A percentile compares a stretch with the other conserved stretches of the same genome.
Evolutionary conservation across 257 asterid genomes (phyloP).

Genomic region (Capsicum baccatum): DNA sequence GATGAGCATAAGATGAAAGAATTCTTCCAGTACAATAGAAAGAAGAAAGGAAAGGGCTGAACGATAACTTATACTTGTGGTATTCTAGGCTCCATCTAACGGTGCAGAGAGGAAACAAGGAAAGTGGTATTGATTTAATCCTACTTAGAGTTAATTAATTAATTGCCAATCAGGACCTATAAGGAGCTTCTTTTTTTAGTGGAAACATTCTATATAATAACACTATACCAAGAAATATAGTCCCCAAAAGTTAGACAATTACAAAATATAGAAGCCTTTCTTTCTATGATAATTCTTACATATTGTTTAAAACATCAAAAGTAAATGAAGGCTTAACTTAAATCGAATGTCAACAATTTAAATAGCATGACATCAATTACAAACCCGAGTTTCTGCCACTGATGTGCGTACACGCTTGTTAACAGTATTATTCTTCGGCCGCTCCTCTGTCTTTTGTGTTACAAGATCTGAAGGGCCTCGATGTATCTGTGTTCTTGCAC

Average conservation of each 20-base stretch:
- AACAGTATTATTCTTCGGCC: constrained; percentile 74
- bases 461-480: constrained; percentile 68
- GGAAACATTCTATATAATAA: no score
- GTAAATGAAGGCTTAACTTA: no score
- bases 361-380: constrained; percentile 42
- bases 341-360: constrained; percentile 33
- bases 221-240: no score
- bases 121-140: background rate
- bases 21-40: constrained; percentile 11
- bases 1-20: background rate
- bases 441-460: constrained; percentile 72
- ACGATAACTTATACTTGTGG: background rate
- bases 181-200: background rate
- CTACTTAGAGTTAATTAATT: constrained; percentile 1
- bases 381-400: constrained; percentile 85
- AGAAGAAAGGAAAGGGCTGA: background rate
- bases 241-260: no score
- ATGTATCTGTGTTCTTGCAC: constrained; percentile 68
- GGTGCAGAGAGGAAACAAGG: background rate
- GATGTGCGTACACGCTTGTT: constrained; percentile 92
- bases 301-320: no score
- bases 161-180: background rate
- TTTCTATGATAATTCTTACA: no score
- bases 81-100: background rate
- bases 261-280: no score